Base-by-base conservation (phyloP, 805 yeast species). In the Saturnispora quitensis region DNA sequence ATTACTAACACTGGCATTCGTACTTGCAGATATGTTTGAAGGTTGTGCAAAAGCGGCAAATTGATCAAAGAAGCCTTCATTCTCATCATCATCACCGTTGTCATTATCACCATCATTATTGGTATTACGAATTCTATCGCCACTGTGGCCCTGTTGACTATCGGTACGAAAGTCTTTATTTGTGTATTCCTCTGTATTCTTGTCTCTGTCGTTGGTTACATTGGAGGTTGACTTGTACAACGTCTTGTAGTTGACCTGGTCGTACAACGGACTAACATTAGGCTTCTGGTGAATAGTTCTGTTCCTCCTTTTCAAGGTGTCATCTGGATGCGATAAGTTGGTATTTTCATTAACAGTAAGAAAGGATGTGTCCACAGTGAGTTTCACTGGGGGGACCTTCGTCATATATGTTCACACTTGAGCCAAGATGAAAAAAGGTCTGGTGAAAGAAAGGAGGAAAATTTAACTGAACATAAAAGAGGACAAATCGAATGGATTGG, bases 251-350 rank as follows among this genome's bases (percentile, higher is more conserved):
- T 51, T 48, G 6, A 56, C 59, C 38, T 56, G 58, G 24, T 43
- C 55, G 28, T 56, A 56, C 27, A 56, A 33, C 1, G 59, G 58
- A 28, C 56, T 53, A 13, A 50, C 58, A 33, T 48, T 28, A 5
- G 34, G 25, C 22, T 43, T 43, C 3, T 34, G 20, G 3, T 5
- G 20, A 2, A 20, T 17, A 18, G 18, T 17, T 18, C 40, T 28
- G 6, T 36, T 43, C 12, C 47, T 20, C 18, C 38, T 15, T 38
- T 40, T 47, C 17, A 27, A 17, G 9, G 38, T 6, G 12, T 47
- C 49, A 13, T 47, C 49, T 24, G 42, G 22, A 18, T 38, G 42
- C 6, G 42, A 18, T 5, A 17, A 20, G 7, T 12, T 20, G 13
- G 20, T 31, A n/a, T 15, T 17, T n/a, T 31, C 17, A 33, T 28